Evolutionary conservation across 345 rosid genomes (phyloP), one percentile per base, ranked within the genome.

Genomic region (Hypericum perforatum): DNA sequence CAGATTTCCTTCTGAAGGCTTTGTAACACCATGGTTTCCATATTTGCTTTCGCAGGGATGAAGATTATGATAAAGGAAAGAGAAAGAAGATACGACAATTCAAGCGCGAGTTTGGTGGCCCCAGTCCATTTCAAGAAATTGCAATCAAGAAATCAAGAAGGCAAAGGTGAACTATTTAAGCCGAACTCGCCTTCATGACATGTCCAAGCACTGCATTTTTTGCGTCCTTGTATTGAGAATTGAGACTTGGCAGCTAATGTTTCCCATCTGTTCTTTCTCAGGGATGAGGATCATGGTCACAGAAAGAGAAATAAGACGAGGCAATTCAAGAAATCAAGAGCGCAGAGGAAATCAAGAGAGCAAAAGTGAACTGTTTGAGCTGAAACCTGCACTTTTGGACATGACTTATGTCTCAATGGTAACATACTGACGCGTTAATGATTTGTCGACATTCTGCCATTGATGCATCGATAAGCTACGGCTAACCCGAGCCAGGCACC

Each of bases 231-330:
- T n/a, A n/a, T n/a, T n/a, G n/a, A n/a, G n/a, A n/a, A n/a, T n/a
- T n/a, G n/a, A n/a, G n/a, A n/a, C n/a, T n/a, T n/a, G n/a, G n/a
- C n/a, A n/a, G n/a, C n/a, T n/a, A n/a, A 15, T 7, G 11, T 5
- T 7, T 16, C 43, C 3, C 9, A 10, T 36, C 38, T 39, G 3
- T 11, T 57, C 41, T 16, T 44, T 4, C 14, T 0, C 69, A 92
- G 98, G 95, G 98, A 92, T 56, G 95, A 84, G 60, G 95, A 85
- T 62, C 88, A 92, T 60, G 98, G 88, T 58, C 76, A 69, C 12
- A 97, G 98, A 11, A 92, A 72, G 81, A 78, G 85, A 69, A 92
- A 83, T 82, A 92, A 92, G 74, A 54, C 80, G 45, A 78, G 78
- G 68, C 54, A 16, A 0, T 63, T 70, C 11, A 75, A 65, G 62